Base-by-base conservation (phyloP, 768 basidiomycete genomes). In the Termitomyces sp. region DNA sequence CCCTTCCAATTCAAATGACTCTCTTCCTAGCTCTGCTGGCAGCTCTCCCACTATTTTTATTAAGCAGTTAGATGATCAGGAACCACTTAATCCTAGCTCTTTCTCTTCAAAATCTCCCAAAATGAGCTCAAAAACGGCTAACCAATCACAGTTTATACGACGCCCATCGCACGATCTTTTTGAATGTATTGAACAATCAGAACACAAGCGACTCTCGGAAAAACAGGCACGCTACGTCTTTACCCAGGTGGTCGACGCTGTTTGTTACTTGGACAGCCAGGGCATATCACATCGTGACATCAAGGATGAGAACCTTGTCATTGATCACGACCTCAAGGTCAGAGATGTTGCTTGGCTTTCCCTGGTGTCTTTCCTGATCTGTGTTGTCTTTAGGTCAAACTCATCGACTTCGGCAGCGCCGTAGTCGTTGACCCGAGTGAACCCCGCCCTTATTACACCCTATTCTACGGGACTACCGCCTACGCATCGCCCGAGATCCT, bases 401-500 rank as follows among this genome's bases (percentile, higher is more conserved):
- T 98, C 51, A 94, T 98, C 66, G 95, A 98, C 74, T 98, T 98
- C 69, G 95, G 95, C 48, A 92, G 90, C 63, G 92, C 94, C 28
- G 87, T 88, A 28, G 79, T 89, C 58, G 83, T 83, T 51, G 84
- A 94, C 68, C 83, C 85, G 6, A 66, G 70, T 6, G 69, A 80
- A 56, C 78, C 86, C 2, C 81, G 83, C 12, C 88, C 90, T 0
- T 82, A 78, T 56, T 88, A 93, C 72, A 80, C 78, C 33, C 79
- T 86, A 42, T 97, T 96, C 72, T 97, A 90, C 69, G 96, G 96
- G 26, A 95, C 92, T 55, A 90, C 94, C 7, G 95, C 94, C 45
- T 99, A 98, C 67, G 96, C 96, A 4, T 88, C 96, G 18, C 89
- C 96, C 4, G 96, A 99, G 70, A 91, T 98, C 61, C 84, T 98